Evolutionary conservation across 2,329 filamentous ascomycete species (phyloP).

Genomic region (Trichoderma simmonsii): DNA sequence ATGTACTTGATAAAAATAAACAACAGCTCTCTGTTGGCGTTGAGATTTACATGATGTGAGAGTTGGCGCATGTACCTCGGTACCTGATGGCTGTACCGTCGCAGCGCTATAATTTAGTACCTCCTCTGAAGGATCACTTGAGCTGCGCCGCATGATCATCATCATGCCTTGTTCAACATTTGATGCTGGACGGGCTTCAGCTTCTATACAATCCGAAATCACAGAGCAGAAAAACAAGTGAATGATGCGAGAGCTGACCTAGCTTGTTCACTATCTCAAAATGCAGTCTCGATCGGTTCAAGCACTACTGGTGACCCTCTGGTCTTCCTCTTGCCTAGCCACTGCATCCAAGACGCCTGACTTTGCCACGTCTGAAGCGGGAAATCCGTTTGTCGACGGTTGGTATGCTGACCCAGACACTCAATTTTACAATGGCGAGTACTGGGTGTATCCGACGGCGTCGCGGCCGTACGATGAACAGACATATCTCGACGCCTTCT

Average conservation of each 20-base stretch:
- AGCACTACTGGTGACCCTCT: background rate
- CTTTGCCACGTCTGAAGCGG: slow-evolving; percentile 40
- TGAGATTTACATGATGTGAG: background rate
- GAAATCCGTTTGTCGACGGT: slow-evolving; percentile 47
- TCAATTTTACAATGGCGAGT: slow-evolving; percentile 42
- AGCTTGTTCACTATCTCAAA: background rate
- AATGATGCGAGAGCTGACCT: background rate
- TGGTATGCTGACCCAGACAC: slow-evolving; percentile 52
- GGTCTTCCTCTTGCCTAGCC: background rate
- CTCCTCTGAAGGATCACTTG: background rate
- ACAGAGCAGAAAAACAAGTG: background rate
- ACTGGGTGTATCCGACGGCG: slow-evolving; percentile 49
- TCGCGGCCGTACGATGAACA: slow-evolving; percentile 45
- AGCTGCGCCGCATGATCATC: background rate
- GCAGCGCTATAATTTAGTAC: background rate
- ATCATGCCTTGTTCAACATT: background rate
- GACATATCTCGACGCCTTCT: slow-evolving; percentile 51
- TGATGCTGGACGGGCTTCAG: background rate
- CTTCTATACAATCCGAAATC: background rate
- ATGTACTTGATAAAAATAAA: background rate
- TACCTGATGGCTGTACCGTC: background rate
- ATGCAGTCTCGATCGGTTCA: slow-evolving; percentile 6
- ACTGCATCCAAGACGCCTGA: slow-evolving; percentile 25
- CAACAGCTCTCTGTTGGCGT: background rate
- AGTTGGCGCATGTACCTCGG: background rate